A percentile compares a stretch with the other conserved stretches of the same genome.
These are phyloP conservation scores for Fusarium bactridioides DNA, from an alignment of 2,329 filamentous ascomycete species.

Conservation along the genomic window DNA sequence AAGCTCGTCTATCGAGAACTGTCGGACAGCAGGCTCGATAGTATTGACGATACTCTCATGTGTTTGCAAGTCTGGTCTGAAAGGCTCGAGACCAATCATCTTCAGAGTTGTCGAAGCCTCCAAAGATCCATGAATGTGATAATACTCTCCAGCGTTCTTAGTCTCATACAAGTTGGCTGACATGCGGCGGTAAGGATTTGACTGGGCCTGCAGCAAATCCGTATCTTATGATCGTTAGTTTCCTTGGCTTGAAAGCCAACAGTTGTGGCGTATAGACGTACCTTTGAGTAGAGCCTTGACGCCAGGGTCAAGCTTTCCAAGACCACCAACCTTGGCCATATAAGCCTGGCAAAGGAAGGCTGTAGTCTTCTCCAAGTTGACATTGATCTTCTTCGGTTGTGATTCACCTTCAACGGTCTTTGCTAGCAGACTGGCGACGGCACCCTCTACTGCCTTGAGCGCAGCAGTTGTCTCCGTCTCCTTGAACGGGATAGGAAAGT, in stretches of 20 bases:
- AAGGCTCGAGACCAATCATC: conserved; percentile 73
- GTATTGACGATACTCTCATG: conserved; percentile 65
- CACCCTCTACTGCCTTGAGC: conserved; percentile 54
- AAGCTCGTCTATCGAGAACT: conserved; percentile 62
- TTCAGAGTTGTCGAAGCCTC: conserved; percentile 73
- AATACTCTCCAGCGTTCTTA: conserved; percentile 70
- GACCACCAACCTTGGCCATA: conserved; percentile 48
- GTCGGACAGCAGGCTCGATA: conserved; percentile 66
- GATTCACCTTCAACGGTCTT: conserved; percentile 32
- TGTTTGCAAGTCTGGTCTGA: conserved; percentile 67
- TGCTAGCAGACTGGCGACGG: conserved; percentile 45
- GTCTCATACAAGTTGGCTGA: conserved; percentile 78
- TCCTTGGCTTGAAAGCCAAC: background rate
- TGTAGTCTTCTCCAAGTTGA: conserved; percentile 52
- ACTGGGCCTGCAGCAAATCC: conserved; percentile 75
- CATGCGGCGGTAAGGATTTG: conserved; percentile 73
- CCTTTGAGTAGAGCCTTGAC: conserved; percentile 46
- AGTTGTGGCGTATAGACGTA: background rate
- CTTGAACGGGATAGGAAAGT: conserved; percentile 58
- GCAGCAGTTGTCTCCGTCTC: conserved; percentile 55
- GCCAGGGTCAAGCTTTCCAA: conserved; percentile 48
- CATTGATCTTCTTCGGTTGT: conserved; percentile 34
- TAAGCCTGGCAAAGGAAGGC: conserved; percentile 53
- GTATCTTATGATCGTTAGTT: conserved; percentile 61
- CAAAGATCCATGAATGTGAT: conserved; percentile 78